phyloP scores from a whole-genome alignment of 2,329 filamentous ascomycete species.

The Diaporthe sp. region DNA sequence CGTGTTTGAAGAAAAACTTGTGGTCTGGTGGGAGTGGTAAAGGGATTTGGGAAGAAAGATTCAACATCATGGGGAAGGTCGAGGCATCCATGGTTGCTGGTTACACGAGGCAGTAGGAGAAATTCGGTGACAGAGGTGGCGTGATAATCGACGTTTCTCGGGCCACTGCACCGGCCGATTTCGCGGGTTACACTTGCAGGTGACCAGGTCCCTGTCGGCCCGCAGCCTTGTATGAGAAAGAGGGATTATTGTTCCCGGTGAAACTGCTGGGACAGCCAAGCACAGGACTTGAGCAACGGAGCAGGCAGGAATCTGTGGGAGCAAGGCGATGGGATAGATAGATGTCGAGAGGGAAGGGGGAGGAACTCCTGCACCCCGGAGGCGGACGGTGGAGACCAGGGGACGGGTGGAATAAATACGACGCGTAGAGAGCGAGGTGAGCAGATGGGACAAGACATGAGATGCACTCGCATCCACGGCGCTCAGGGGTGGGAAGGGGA shows the following conservation, averaged over 20 bases:
- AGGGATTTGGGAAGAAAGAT: constrained; percentile 44
- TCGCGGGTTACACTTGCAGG: constrained; percentile 8
- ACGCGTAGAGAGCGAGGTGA: constrained; percentile 12
- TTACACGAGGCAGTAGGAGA: constrained; percentile 21
- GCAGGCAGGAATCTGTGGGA: not conserved
- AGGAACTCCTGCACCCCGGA: constrained; percentile 26
- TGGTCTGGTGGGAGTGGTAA: constrained; percentile 53
- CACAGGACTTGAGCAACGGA: not conserved
- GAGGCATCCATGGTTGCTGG: constrained; percentile 29
- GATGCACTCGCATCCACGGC: constrained; percentile 25
- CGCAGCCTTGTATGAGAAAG: constrained; percentile 5
- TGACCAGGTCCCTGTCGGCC: constrained; percentile 10
- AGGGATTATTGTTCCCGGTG: not conserved
- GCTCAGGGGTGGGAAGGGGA: not conserved
- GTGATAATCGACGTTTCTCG: constrained; percentile 35
- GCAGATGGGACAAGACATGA: constrained; percentile 29
- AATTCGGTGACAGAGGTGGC: constrained; percentile 30
- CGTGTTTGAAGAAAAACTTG: constrained; percentile 44
- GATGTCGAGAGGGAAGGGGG: not conserved
- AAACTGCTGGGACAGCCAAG: constrained; percentile 9
- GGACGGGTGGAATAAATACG: constrained; percentile 28
- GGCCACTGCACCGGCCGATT: constrained; percentile 30
- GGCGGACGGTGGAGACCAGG: constrained; percentile 11
- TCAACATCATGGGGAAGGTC: constrained; percentile 33
- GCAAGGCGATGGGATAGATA: constrained; percentile 6